Evolutionary conservation across 768 basidiomycete species (phyloP), one percentile per base, ranked within the genome.

Genomic region (Pleurotus djamor): DNA sequence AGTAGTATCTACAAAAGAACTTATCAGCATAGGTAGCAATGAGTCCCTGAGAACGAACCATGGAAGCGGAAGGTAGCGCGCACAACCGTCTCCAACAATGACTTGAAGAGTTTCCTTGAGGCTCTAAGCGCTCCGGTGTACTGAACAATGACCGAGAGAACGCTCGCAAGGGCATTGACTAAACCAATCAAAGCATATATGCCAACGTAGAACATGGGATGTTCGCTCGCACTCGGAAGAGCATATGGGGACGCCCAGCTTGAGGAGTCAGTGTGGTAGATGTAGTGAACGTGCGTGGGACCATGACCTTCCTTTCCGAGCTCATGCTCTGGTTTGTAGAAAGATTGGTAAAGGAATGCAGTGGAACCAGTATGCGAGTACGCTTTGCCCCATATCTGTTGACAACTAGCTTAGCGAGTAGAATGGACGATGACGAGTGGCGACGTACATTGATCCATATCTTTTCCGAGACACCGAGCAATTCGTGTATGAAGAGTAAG

Each of bases 41-140:
- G 7, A 43, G 9, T 34, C 5, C n/a, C n/a, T n/a, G n/a, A n/a
- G n/a, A 28, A 38, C 32, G 5, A 13, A 48, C 49, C 91, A 66
- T 88, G 87, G 79, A 89, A 92, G 57, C 92, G 80, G 80, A 94
- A 92, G 4, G 93, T 93, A 6, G 92, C 91, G 12, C 85, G 79
- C 14, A 93, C 86, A 8, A 95, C 89, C 0, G 82, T 82, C 5
- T 79, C 81, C 55, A 94, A 72, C 38, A 95, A 72, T 52, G 79
- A 76, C 64, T 70, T 74, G 68, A 81, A 81, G 14, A 82, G 69
- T 33, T 69, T 68, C 5, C 78, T 65, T 10, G 80, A 82, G 10
- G 81, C 82, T 52, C 78, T 74, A 47, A 82, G 66, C 3, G 84
- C 83, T 36, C 87, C 89, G 0, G 83, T 84, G 64, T 82, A 87